These are phyloP conservation scores for Aschersonia sp. DNA, from an alignment of 2,329 filamentous ascomycete species.

Conservation along the genomic window DNA sequence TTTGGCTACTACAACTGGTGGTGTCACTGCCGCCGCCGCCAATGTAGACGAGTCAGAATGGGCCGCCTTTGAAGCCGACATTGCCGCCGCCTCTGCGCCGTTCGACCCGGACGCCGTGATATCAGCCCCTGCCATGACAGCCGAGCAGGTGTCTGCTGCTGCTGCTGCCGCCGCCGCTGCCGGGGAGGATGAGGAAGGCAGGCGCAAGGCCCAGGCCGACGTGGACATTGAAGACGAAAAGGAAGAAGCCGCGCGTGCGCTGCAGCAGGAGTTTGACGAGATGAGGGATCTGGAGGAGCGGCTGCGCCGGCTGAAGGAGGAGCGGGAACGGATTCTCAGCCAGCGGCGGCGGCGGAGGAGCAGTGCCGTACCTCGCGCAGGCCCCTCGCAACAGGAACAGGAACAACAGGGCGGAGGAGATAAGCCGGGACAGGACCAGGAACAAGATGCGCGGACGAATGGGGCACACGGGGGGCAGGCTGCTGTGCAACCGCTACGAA, in stretches of 20 bases:
- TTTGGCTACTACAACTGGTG: no score
- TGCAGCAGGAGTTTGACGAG: constrained; percentile 69
- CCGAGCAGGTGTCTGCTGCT: constrained; percentile 28
- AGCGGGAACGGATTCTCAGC: constrained; percentile 48
- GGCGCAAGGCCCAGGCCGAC: constrained; percentile 40
- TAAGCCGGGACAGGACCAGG: no score
- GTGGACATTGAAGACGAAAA: constrained; percentile 48
- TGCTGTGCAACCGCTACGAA: neutral
- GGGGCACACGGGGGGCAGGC: neutral
- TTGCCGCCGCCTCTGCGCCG: constrained; percentile 34
- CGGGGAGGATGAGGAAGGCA: constrained; percentile 35
- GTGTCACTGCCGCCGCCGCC: no score
- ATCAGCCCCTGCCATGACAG: constrained; percentile 52
- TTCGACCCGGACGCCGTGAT: constrained; percentile 42
- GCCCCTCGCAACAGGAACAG: no score
- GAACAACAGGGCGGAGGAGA: no score
- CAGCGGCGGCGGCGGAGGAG: neutral
- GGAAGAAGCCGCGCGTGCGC: constrained; percentile 58
- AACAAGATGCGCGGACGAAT: no score
- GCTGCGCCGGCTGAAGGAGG: constrained; percentile 53
- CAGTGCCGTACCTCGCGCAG: neutral
- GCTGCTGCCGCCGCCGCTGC: constrained; percentile 25
- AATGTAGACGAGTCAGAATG: constrained; percentile 60
- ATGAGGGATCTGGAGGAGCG: constrained; percentile 68
- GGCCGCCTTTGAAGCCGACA: constrained; percentile 76